Conservation (phyloP, 176 grass and related monocot species). For the Phoenix roebelenii region DNA sequence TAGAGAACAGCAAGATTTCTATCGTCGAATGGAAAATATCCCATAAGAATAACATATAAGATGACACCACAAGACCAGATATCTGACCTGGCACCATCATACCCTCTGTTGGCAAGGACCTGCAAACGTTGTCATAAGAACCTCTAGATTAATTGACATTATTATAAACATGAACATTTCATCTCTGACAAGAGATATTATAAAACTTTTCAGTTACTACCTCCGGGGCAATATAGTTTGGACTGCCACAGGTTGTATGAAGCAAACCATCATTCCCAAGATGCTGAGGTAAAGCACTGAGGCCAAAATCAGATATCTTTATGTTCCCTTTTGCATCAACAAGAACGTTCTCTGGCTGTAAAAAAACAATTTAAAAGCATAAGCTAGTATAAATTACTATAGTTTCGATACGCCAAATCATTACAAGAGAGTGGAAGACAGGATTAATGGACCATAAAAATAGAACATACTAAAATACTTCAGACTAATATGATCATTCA, state of each 20-base stretch:
- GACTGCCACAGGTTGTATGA: conserved; percentile 93
- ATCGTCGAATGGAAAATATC: conserved; percentile 77
- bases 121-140: conserved; percentile 27
- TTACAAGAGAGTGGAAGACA: not conserved
- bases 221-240: conserved; percentile 93
- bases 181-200: too few species aligned
- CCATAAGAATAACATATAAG: conserved; percentile 86
- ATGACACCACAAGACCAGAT: conserved; percentile 95
- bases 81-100: conserved; percentile 73
- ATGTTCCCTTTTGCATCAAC: conserved; percentile 91
- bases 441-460: conserved; percentile 1
- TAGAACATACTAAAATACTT: not conserved
- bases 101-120: conserved; percentile 88
- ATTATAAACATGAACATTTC: not conserved
- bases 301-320: conserved; percentile 91
- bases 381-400: not conserved
- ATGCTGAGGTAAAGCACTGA: conserved; percentile 80
- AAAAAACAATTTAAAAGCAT: conserved; percentile 15
- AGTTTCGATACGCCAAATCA: not conserved
- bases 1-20: conserved; percentile 56
- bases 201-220: conserved; percentile 14
- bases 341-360: conserved; percentile 91
- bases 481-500: not conserved
- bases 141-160: conserved; percentile 2
- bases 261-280: conserved; percentile 75